Evolutionary conservation across 352 stramenopile species (phyloP), one percentile per base, ranked within the genome.

Genomic region (Globisporangium yorkense): DNA sequence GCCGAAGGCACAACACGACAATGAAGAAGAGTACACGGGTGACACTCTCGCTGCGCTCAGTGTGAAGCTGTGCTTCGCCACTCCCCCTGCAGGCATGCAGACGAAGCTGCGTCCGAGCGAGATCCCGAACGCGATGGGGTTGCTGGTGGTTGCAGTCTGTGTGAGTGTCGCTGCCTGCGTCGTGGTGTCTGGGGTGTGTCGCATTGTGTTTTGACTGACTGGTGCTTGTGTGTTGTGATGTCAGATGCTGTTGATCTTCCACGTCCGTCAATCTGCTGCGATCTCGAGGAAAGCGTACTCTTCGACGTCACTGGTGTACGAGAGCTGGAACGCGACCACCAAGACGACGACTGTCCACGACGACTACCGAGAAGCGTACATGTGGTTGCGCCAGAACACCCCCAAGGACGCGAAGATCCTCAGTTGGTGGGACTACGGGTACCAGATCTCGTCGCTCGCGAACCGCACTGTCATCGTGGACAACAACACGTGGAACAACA

Each of bases 401-500:
- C 65, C 67, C 0, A 65, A 68, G 18, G 69, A 92, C 47, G 82
- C 83, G 0, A 88, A 80, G 59, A 75, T 95, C 29, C 62, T 95
- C 13, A 78, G 74, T 51, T 95, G 85, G 85, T 95, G 85, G 85
- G 83, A 95, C 62, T 95, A 95, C 48, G 85, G 85, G 13, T 95
- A 95, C 61, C 85, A 95, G 54, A 74, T 95, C 35, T 87, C 85
- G 12, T 81, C 76, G 7, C 62, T 93, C 13, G 81, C 85, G 10
- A 95, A 95, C 57, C 85, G 85, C 46, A 95, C 83, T 0, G 80
- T 93, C 27, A 66, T 93, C 45, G 94, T 97, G 2, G 94, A 98
- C 74, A 97, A 97, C 74, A 98, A 98, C 62, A 98, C 94, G 52
- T 98, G 94, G 94, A 98, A 98, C 70, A 97, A 98, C 67, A 97